These are phyloP conservation scores for Fusarium hainanense DNA, from an alignment of 2,329 filamentous ascomycete species.

Conservation along the genomic window DNA sequence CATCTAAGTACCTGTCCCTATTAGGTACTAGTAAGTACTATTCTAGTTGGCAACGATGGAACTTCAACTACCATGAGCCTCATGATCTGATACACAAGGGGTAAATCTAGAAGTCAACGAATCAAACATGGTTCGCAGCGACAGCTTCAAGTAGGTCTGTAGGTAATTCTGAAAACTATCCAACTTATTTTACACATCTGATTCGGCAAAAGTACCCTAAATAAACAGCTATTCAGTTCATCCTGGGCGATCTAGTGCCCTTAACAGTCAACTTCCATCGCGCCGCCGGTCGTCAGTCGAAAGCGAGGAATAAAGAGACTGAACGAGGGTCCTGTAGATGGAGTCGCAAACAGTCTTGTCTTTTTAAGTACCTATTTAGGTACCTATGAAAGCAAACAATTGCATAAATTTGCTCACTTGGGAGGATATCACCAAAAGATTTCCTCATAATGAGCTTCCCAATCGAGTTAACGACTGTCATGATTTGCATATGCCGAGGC, in stretches of 20 bases:
- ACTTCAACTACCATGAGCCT: not conserved
- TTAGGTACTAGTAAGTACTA: no score
- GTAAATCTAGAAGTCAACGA: not conserved
- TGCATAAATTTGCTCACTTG: not conserved
- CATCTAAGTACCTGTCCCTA: not conserved
- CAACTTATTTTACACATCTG: not conserved
- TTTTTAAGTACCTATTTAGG: not conserved
- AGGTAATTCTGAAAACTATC: not conserved
- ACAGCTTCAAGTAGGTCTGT: not conserved
- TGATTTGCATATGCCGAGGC: slow-evolving; percentile 21
- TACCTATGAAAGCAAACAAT: not conserved
- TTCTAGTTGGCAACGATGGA: not conserved
- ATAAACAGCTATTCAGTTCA: not conserved
- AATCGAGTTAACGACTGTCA: slow-evolving; percentile 24
- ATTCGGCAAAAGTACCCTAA: not conserved
- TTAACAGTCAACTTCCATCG: not conserved
- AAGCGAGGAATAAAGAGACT: not conserved
- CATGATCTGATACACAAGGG: not conserved
- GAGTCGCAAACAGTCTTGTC: not conserved
- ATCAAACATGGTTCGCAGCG: not conserved
- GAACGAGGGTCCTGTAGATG: not conserved
- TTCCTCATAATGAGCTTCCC: slow-evolving; percentile 11
- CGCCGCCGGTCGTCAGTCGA: not conserved
- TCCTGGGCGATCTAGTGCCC: not conserved
- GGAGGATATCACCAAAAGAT: not conserved